Base-by-base conservation (phyloP, 1,284 basidiomycete species). In the Cerrena zonata region DNA sequence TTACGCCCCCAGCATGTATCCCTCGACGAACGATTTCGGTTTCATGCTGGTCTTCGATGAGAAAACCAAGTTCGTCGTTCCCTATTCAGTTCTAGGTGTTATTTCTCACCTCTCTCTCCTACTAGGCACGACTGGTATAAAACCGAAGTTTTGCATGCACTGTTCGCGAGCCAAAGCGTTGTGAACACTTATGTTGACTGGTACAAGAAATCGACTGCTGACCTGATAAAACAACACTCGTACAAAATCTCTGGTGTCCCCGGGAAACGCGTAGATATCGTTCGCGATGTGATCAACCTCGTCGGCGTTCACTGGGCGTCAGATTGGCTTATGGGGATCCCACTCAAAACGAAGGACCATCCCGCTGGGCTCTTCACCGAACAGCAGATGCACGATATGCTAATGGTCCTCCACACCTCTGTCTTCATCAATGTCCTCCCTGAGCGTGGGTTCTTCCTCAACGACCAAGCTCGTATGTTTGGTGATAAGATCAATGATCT, bases 231-330 rank as follows among this genome's bases (percentile, higher is more conserved):
- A 34, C 57, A 64, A 12, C 71, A 73, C 48, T 66, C 73, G 13
- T 58, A 56, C 36, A 56, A 10, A 61, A 70, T 58, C 42, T 63
- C 67, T 24, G 72, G 69, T 26, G 56, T 65, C 13, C 39, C 55
- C 4, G 64, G 61, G 18, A 68, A 63, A 38, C 74, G 71, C 50
- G 61, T 91, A 37, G 86, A 93, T 62, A 72, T 92, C 47, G 78
- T 91, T 15, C 73, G 75, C 44, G 82, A 91, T 57, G 85, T 91
- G 21, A 75, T 86, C 64, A 86, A 89, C 58, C 65, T 78, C 34
- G 60, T 83, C 38, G 82, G 86, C 0, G 68, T 87, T 11, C 73
- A 80, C 56, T 89, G 83, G 82, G 72, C 85, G 24, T 75, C 79
- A 2, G 71, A 80, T 51, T 65, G 78, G 51, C 68, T 89, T 46